phyloP scores from a whole-genome alignment of 352 stramenopile species.

The Nothophytophthora sp. region DNA sequence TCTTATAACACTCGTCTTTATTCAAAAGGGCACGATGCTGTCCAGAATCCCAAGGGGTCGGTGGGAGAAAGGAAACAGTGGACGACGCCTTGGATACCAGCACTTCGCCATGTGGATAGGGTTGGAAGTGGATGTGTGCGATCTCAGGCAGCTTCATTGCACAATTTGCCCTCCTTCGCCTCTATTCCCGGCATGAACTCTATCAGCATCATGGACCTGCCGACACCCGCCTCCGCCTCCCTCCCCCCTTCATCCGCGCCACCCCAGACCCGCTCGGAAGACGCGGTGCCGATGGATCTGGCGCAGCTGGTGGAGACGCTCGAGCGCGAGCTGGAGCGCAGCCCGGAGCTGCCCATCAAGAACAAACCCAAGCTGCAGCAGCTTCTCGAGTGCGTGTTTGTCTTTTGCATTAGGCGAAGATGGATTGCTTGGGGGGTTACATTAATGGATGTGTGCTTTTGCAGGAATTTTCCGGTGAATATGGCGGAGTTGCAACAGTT shows the following conservation, averaged over 20 bases:
- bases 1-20: too few relatives aligned
- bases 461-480: slow-evolving; percentile 46
- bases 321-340: slow-evolving; percentile 45
- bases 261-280: background rate
- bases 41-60: too few relatives aligned
- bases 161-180: too few relatives aligned
- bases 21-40: too few relatives aligned
- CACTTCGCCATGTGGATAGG: too few relatives aligned
- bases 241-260: slow-evolving; percentile 1
- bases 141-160: too few relatives aligned
- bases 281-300: slow-evolving; percentile 29
- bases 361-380: slow-evolving; percentile 54
- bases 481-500: slow-evolving; percentile 75
- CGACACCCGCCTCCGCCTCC: background rate
- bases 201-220: slow-evolving; percentile 1
- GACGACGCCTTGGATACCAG: too few relatives aligned
- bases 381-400: slow-evolving; percentile 52
- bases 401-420: background rate
- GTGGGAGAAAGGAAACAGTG: too few relatives aligned
- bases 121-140: too few relatives aligned
- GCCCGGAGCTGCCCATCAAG: slow-evolving; percentile 60
- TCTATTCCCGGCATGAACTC: slow-evolving; percentile 1
- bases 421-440: background rate
- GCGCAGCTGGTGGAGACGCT: slow-evolving; percentile 54
- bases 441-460: background rate